Evolutionary conservation across 1,284 basidiomycete genomes (phyloP).

Genomic region (Phylloboletellus chloephorus): DNA sequence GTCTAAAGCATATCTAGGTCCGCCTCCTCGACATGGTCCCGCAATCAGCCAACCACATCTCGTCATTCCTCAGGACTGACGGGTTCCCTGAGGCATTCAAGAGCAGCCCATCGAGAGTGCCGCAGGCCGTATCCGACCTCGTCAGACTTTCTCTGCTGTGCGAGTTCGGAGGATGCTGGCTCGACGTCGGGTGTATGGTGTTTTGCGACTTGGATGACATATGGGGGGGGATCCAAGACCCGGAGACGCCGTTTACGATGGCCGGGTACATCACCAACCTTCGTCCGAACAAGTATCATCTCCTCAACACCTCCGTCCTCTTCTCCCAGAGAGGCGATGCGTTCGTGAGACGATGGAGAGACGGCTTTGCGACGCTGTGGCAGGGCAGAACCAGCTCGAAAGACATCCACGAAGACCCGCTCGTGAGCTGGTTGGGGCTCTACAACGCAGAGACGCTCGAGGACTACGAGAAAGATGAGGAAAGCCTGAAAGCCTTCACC

Average conservation of each 20-base stretch:
- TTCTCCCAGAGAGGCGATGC: conserved; percentile 9
- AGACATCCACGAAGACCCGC: conserved; percentile 4
- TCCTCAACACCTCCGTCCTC: conserved; percentile 7
- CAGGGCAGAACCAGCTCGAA: neutral
- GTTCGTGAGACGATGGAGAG: conserved; percentile 8
- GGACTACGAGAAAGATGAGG: conserved; percentile 1
- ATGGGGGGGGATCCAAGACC: conserved; percentile 7
- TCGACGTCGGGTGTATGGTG: conserved; percentile 11
- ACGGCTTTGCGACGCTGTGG: conserved; percentile 8
- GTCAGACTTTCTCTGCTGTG: conserved; percentile 9
- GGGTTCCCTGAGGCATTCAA: conserved; percentile 5
- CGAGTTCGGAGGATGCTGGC: conserved; percentile 10
- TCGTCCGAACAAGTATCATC: conserved; percentile 9
- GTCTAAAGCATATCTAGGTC: conserved; percentile 1
- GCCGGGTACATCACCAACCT: conserved; percentile 9
- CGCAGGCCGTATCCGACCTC: conserved; percentile 7
- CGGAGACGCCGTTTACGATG: conserved; percentile 4
- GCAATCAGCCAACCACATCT: conserved; percentile 4
- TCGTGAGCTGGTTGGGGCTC: conserved; percentile 7
- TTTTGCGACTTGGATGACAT: conserved; percentile 9
- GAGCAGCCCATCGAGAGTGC: neutral
- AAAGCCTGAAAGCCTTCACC: conserved; percentile 2
- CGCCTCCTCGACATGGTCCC: conserved; percentile 7
- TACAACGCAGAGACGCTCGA: conserved; percentile 2
- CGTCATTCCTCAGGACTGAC: conserved; percentile 2